Evolutionary conservation across 257 asterid genomes (phyloP).

Genomic region (Nicotiana knightiana): DNA sequence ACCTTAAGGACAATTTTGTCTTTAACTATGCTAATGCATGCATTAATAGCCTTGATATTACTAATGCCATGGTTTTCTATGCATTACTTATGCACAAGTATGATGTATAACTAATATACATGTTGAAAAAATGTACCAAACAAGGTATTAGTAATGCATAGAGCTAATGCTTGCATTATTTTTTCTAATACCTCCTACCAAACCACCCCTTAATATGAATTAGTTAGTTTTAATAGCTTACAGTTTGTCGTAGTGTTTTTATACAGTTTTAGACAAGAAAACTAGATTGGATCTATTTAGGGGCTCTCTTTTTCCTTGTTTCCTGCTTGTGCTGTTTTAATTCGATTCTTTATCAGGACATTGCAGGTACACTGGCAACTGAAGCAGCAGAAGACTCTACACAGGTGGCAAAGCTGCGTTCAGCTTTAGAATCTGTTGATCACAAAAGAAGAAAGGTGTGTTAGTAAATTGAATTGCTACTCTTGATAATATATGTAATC

Average conservation of each 20-base stretch:
- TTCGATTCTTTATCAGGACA: slow-evolving; percentile 52
- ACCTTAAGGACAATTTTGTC: no score
- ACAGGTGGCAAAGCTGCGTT: slow-evolving; percentile 93
- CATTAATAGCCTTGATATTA: no score
- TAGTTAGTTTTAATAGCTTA: not conserved
- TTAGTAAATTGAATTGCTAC: not conserved
- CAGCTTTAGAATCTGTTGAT: slow-evolving; percentile 97
- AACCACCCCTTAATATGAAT: not conserved
- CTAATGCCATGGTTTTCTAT: no score
- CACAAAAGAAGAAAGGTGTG: slow-evolving; percentile 95
- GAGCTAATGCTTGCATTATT: no score
- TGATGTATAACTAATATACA: no score
- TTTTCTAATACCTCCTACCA: no score
- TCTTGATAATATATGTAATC: not conserved
- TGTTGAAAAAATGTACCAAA: no score
- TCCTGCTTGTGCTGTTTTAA: not conserved
- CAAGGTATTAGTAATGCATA: no score
- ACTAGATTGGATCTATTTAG: not conserved
- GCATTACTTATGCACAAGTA: no score
- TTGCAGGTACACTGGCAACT: slow-evolving; percentile 96
- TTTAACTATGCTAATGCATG: no score
- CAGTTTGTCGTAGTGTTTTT: not conserved
- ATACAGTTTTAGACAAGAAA: not conserved
- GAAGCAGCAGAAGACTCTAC: slow-evolving; percentile 88
- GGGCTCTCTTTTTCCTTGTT: not conserved